These are phyloP conservation scores for Dianthus caryophyllus DNA, from an alignment of 148 eudicot genomes.

Conservation along the genomic window DNA sequence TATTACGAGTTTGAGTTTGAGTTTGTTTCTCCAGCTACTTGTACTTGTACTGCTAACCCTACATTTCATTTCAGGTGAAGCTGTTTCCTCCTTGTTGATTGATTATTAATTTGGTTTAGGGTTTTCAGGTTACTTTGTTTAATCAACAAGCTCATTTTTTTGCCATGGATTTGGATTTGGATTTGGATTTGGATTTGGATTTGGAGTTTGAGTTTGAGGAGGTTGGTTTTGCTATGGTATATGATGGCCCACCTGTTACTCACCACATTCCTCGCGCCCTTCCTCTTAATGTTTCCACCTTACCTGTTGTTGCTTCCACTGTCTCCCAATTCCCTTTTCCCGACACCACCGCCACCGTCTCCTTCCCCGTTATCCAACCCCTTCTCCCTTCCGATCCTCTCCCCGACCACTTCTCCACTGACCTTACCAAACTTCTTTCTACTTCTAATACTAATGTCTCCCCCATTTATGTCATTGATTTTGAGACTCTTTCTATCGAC, in stretches of 20 bases:
- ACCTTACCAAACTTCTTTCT: slow-evolving; percentile 42
- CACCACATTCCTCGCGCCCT: slow-evolving; percentile 74
- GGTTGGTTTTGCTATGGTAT: slow-evolving; percentile 77
- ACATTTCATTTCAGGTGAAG: too few relatives aligned
- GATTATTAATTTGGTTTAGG: too few relatives aligned
- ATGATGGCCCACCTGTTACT: slow-evolving; percentile 78
- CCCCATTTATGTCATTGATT: slow-evolving; percentile 70
- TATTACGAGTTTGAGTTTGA: too few relatives aligned
- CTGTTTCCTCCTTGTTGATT: too few relatives aligned
- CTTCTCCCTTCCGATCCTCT: slow-evolving; percentile 42
- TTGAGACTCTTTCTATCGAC: slow-evolving; percentile 41
- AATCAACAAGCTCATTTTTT: too few relatives aligned
- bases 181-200: too few relatives aligned
- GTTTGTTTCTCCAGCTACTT: too few relatives aligned
- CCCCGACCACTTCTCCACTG: slow-evolving; percentile 47
- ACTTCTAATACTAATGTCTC: slow-evolving; percentile 45
- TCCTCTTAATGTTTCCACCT: slow-evolving; percentile 65
- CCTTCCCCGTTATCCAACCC: slow-evolving; percentile 80
- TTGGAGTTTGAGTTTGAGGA: slow-evolving; percentile 37
- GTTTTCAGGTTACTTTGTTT: too few relatives aligned
- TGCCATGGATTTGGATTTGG: too few relatives aligned
- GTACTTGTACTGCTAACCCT: too few relatives aligned
- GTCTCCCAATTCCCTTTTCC: slow-evolving; percentile 38
- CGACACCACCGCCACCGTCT: slow-evolving; percentile 35
- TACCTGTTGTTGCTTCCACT: slow-evolving; percentile 82